These are phyloP conservation scores for Haematococcus sp. DNA, from an alignment of 139 green algal genomes.

Conservation along the genomic window DNA sequence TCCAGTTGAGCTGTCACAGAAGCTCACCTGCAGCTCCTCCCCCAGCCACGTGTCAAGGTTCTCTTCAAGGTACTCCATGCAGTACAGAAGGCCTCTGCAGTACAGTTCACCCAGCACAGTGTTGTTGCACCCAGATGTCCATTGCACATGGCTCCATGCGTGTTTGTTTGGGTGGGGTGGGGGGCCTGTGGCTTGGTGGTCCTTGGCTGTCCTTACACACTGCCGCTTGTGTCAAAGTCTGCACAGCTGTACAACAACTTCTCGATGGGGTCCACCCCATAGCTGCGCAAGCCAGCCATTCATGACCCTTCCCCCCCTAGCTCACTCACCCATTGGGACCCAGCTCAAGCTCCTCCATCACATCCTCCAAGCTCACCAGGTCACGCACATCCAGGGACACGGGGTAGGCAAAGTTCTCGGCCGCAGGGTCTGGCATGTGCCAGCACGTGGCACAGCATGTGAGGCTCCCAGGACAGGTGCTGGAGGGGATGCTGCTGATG, in stretches of 20 bases:
- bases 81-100: slow-evolving; percentile 91
- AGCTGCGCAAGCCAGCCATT: neutral
- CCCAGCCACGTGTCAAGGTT: slow-evolving; percentile 94
- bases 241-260: neutral
- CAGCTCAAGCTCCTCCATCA: slow-evolving; percentile 92
- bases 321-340: slow-evolving; percentile 88
- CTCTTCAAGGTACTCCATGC: slow-evolving; percentile 99
- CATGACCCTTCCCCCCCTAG: neutral
- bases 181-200: no score
- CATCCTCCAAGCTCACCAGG: slow-evolving; percentile 90
- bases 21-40: slow-evolving; percentile 75
- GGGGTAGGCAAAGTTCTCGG: slow-evolving; percentile 91
- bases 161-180: no score
- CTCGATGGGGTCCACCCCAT: neutral
- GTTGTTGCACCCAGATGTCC: neutral
- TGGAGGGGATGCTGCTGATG: no score
- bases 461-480: no score
- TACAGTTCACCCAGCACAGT: neutral
- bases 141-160: no score
- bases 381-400: slow-evolving; percentile 87
- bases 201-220: no score
- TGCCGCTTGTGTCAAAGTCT: no score
- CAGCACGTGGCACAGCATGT: no score
- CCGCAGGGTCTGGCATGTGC: slow-evolving; percentile 84
- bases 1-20: slow-evolving; percentile 58